Percentiles rank a stretch among this genome's conserved stretches.
phyloP scores from a whole-genome alignment of 2,329 filamentous ascomycete genomes.

The Magnaporthiopsis incrustans region DNA sequence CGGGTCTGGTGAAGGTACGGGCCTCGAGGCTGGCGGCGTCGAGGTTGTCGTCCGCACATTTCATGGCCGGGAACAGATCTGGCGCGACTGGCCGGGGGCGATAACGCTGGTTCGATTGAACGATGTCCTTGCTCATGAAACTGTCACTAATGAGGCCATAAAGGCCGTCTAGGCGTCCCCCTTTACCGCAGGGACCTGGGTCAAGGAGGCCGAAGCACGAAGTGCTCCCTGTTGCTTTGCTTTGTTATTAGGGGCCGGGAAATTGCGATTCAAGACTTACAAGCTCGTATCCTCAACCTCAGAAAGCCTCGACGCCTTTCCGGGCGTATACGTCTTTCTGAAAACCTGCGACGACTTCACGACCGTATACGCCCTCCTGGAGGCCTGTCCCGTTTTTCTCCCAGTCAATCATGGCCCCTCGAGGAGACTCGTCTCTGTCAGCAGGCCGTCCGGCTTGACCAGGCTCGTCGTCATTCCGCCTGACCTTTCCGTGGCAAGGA shows the following conservation, averaged over 20 bases:
- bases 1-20: slow-evolving; percentile 31
- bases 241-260: no score
- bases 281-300: background rate
- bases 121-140: slow-evolving; percentile 6
- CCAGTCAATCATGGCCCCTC: no score
- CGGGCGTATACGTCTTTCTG: background rate
- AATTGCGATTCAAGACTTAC: no score
- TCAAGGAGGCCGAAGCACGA: slow-evolving; percentile 8
- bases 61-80: slow-evolving; percentile 47
- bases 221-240: background rate
- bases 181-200: slow-evolving; percentile 5
- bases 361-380: background rate
- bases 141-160: slow-evolving; percentile 9
- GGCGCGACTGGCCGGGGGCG: no score
- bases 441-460: no score
- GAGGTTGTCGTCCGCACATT: slow-evolving; percentile 50
- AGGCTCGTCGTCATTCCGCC: no score
- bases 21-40: slow-evolving; percentile 39
- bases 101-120: background rate
- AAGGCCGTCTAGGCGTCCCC: slow-evolving; percentile 7
- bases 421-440: no score
- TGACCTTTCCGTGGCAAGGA: no score
- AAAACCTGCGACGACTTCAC: background rate
- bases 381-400: background rate
- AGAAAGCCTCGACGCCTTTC: background rate